Conservation (phyloP, 192 early-diverging fungal genomes). For the Coemansia sp. region DNA sequence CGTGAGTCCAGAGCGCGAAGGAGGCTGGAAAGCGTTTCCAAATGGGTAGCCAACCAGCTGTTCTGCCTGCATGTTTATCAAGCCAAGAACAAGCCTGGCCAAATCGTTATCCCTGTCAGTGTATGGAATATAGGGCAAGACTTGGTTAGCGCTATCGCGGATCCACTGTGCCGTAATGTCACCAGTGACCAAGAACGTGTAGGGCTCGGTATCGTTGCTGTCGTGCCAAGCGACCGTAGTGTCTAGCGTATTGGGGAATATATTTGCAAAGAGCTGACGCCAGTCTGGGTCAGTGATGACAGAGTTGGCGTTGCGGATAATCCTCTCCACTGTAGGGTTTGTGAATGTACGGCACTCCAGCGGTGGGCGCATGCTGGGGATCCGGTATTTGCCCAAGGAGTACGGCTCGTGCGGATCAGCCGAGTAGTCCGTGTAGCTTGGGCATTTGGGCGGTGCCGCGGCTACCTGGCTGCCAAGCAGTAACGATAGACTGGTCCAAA, state of each 20-base stretch:
- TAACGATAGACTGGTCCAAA: background rate
- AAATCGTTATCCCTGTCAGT: conserved; percentile 30
- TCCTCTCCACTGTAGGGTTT: conserved; percentile 48
- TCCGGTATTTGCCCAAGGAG: conserved; percentile 14
- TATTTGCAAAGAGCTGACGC: conserved; percentile 55
- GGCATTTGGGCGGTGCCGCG: conserved; percentile 8
- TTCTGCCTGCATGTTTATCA: conserved; percentile 57
- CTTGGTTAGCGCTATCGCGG: conserved; percentile 67
- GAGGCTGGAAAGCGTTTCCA: conserved; percentile 65
- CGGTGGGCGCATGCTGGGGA: conserved; percentile 47
- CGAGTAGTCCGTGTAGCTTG: conserved; percentile 41
- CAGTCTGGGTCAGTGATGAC: conserved; percentile 54
- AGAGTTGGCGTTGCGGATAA: conserved; percentile 23
- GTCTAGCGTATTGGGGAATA: conserved; percentile 67
- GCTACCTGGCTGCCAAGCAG: background rate
- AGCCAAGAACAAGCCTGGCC: conserved; percentile 51
- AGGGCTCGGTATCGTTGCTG: conserved; percentile 27
- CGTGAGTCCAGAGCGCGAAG: conserved; percentile 33
- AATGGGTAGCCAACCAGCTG: conserved; percentile 45
- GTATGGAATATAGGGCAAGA: conserved; percentile 55
- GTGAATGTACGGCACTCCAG: conserved; percentile 49
- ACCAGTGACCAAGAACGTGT: conserved; percentile 66
- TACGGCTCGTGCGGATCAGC: conserved; percentile 13
- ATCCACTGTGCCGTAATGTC: conserved; percentile 73
- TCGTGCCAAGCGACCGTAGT: conserved; percentile 62